Evolutionary conservation across 768 basidiomycete species (phyloP).

Genomic region (Kwoniella sp.): DNA sequence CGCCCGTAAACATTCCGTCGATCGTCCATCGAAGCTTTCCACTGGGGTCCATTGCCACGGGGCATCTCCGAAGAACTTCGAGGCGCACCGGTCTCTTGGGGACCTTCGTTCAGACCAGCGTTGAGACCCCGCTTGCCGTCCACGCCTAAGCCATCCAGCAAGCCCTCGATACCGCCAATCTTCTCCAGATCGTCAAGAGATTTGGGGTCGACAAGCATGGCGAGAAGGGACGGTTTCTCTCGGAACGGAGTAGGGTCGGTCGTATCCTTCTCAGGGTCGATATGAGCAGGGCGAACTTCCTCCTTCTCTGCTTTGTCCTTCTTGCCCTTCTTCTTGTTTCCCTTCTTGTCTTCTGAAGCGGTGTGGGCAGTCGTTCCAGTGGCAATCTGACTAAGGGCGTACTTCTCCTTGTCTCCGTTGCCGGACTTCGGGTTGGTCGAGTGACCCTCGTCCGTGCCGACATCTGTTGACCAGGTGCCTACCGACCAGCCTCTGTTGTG

Average conservation of each 20-base stretch:
- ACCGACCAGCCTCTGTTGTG: conserved; percentile 39
- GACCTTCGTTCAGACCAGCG: conserved; percentile 30
- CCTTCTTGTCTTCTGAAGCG: conserved; percentile 15
- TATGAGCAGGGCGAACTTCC: conserved; percentile 31
- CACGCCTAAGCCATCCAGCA: conserved; percentile 76
- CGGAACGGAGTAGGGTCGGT: conserved; percentile 72
- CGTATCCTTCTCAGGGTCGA: conserved; percentile 55
- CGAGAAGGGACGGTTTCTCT: conserved; percentile 74
- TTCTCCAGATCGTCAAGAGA: conserved; percentile 66
- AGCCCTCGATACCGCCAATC: conserved; percentile 70
- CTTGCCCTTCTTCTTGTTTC: conserved; percentile 21
- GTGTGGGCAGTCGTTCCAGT: conserved; percentile 26
- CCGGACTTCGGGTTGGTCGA: background rate
- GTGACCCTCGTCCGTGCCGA: conserved; percentile 27
- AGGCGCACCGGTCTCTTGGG: conserved; percentile 15
- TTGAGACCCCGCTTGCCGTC: conserved; percentile 58
- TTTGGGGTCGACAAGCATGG: conserved; percentile 88
- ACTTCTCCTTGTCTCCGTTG: conserved; percentile 13
- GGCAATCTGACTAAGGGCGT: conserved; percentile 18
- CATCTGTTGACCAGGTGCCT: conserved; percentile 40
- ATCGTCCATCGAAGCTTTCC: conserved; percentile 63
- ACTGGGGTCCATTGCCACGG: conserved; percentile 45
- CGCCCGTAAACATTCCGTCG: conserved; percentile 71
- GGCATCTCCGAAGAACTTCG: conserved; percentile 17
- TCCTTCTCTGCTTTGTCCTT: conserved; percentile 26